Conservation (phyloP, 1,284 basidiomycete species). For the Boletus sp. region DNA sequence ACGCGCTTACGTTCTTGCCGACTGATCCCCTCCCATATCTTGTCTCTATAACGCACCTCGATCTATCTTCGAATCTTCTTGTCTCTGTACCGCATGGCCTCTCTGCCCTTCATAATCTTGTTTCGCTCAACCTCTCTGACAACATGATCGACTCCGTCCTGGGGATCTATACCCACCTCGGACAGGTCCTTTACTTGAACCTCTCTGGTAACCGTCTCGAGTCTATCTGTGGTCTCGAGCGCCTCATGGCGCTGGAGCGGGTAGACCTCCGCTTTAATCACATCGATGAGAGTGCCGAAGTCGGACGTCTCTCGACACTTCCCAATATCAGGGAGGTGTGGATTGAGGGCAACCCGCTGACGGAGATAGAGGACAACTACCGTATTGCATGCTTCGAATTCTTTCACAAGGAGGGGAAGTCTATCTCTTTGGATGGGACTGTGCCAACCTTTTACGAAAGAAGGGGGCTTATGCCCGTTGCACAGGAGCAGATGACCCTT, state of each 20-base stretch:
- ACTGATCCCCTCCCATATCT: constrained; percentile 68
- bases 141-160: constrained; percentile 97
- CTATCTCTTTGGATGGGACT: constrained; percentile 70
- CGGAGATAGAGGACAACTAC: constrained; percentile 68
- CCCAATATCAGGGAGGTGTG: constrained; percentile 76
- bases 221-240: constrained; percentile 90
- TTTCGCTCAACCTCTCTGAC: constrained; percentile 85
- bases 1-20: constrained; percentile 80
- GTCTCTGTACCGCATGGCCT: constrained; percentile 80
- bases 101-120: constrained; percentile 69
- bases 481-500: constrained; percentile 50
- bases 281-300: constrained; percentile 80
- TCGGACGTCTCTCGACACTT: constrained; percentile 79
- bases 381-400: constrained; percentile 75
- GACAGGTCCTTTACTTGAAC: constrained; percentile 73
- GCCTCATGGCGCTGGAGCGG: constrained; percentile 76
- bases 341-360: constrained; percentile 78
- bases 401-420: constrained; percentile 79
- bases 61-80: constrained; percentile 87
- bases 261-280: constrained; percentile 85
- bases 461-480: constrained; percentile 49
- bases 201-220: constrained; percentile 85
- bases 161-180: constrained; percentile 80
- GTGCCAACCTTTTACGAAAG: constrained; percentile 76
- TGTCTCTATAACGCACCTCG: constrained; percentile 79